These are phyloP conservation scores for Nakaseomyces kungkrabaensis DNA, from an alignment of 1,139 yeast species.

Conservation along the genomic window DNA sequence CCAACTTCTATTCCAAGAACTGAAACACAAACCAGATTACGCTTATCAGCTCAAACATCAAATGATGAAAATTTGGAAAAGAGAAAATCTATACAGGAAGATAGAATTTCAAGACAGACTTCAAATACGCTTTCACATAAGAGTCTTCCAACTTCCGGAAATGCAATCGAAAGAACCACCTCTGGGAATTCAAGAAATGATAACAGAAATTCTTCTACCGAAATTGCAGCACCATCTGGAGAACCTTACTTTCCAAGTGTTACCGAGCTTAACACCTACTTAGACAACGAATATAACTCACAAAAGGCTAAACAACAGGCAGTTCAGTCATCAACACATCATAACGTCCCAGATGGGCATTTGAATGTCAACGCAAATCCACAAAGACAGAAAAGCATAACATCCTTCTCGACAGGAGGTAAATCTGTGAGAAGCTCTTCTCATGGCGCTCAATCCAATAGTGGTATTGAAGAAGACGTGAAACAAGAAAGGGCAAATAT, in stretches of 20 bases:
- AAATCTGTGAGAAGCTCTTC: slow-evolving; percentile 6
- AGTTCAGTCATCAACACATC: background rate
- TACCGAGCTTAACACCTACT: slow-evolving; percentile 9
- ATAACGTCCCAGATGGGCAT: background rate
- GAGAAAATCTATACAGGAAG: slow-evolving; percentile 9
- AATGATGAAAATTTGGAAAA: slow-evolving; percentile 3
- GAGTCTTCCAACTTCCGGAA: background rate
- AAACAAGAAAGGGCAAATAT: slow-evolving; percentile 14
- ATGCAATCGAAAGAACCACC: slow-evolving; percentile 6
- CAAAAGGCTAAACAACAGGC: background rate
- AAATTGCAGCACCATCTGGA: background rate
- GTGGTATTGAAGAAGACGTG: slow-evolving; percentile 10
- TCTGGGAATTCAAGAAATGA: slow-evolving; percentile 3
- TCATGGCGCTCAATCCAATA: slow-evolving; percentile 2
- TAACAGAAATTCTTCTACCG: background rate
- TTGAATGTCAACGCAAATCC: background rate
- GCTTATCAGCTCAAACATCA: background rate
- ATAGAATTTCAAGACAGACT: slow-evolving; percentile 8
- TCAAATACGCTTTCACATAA: slow-evolving; percentile 4
- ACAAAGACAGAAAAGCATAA: slow-evolving; percentile 12
- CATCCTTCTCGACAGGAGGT: slow-evolving; percentile 11
- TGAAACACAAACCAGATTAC: background rate
- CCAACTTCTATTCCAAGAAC: background rate
- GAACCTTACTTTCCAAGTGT: slow-evolving; percentile 11
- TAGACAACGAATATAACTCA: slow-evolving; percentile 7